Percentiles rank a stretch among this genome's conserved stretches.
Evolutionary conservation across 192 early-diverging fungal genomes (phyloP).

Genomic region (Spizellomyces sp.): DNA sequence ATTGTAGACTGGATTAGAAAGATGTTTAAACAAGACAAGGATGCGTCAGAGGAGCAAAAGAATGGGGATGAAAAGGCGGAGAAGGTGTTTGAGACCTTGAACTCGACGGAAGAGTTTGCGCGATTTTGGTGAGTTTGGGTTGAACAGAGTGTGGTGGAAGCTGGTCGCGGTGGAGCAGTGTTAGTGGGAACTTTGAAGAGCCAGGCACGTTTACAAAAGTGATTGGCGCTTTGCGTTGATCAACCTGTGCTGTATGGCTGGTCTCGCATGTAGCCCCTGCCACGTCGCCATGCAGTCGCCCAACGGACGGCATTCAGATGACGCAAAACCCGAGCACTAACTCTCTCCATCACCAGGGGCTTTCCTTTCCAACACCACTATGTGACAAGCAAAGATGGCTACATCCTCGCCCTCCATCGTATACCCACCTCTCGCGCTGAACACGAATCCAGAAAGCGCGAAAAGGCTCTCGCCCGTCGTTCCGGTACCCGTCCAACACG

Average conservation of each 20-base stretch:
- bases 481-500: background rate
- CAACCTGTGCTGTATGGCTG: no score
- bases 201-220: conserved; percentile 2
- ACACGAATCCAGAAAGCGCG: conserved; percentile 20
- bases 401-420: conserved; percentile 80
- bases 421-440: conserved; percentile 56
- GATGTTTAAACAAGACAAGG: background rate
- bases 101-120: conserved; percentile 47
- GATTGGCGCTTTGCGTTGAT: no score
- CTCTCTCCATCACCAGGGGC: conserved; percentile 52
- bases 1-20: conserved; percentile 50
- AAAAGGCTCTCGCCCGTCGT: conserved; percentile 20
- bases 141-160: no score
- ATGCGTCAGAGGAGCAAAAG: background rate
- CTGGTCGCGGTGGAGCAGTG: no score
- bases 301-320: background rate
- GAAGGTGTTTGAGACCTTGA: conserved; percentile 43
- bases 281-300: no score
- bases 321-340: background rate
- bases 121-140: conserved; percentile 42
- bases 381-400: conserved; percentile 82
- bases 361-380: conserved; percentile 84
- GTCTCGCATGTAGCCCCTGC: no score
- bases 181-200: background rate
- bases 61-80: conserved; percentile 24